Evolutionary conservation across 2,329 filamentous ascomycete species (phyloP), one percentile per base, ranked within the genome.

Genomic region (Aspergillus cejpii): DNA sequence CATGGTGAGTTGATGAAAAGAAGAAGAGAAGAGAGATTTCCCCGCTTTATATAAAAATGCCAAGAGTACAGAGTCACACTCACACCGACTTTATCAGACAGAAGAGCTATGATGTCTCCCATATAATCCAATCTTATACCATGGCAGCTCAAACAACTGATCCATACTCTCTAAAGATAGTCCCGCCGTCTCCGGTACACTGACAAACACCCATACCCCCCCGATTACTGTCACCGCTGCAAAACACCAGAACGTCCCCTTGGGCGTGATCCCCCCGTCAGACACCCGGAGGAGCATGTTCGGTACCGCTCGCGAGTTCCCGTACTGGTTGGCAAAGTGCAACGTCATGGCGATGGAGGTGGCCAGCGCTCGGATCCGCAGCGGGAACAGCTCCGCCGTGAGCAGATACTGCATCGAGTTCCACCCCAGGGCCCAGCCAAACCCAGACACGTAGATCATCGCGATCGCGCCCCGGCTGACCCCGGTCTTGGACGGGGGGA

Each of bases 241-340:
- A 64, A 89, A 90, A 68, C 83, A 85, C 77, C 84, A 83, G 71
- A 90, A 90, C 0, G 85, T 89, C 0, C 86, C 86, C 47, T 75
- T 78, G 20, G 69, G 70, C 0, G 69, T 72, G 60, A 79, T 72
- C 21, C 67, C 65, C 6, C 65, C 66, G 3, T 58, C 36, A 0
- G 47, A 38, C 11, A 50, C 47, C 1, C 52, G 44, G 1, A 89
- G 72, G 36, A 90, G 77, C 84, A 89, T 87, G 52, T 80, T 78
- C 1, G 85, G 85, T 0, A 88, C 81, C 0, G 85, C 84, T 27
- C 85, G 81, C 1, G 80, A 76, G 69, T 86, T 88, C 20, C 84
- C 85, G 60, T 87, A 89, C 65, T 88, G 84, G 64, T 87, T 87
- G 48, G 77, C 81, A 59, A 89, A 89, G 65, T 90, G 85, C 47